Evolutionary conservation across 208 protist species (phyloP).

Genomic region (Vickermania ingenoplastis): DNA sequence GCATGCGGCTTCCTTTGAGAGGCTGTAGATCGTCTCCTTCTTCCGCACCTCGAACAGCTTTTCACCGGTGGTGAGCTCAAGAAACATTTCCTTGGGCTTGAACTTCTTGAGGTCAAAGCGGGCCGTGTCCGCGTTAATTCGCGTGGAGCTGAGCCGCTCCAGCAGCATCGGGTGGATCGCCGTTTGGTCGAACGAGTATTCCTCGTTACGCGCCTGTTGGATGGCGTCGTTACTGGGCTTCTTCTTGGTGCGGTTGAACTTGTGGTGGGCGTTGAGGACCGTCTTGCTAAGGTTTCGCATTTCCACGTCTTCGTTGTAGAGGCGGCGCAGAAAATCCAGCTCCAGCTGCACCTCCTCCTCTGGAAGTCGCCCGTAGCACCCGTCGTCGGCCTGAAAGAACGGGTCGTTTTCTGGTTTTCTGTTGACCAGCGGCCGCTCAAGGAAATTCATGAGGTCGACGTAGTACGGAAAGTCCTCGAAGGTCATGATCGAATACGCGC

Average conservation of each 20-base stretch:
- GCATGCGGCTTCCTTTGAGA: slow-evolving; percentile 11
- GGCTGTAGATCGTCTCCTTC: slow-evolving; percentile 52
- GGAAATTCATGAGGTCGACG: slow-evolving; percentile 82
- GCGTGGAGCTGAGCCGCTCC: slow-evolving; percentile 34
- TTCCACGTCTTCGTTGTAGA: slow-evolving; percentile 60
- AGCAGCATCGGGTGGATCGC: slow-evolving; percentile 81
- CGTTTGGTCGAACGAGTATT: slow-evolving; percentile 72
- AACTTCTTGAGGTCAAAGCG: slow-evolving; percentile 67
- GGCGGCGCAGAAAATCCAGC: slow-evolving; percentile 66
- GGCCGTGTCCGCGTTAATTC: slow-evolving; percentile 52
- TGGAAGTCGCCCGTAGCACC: slow-evolving; percentile 81
- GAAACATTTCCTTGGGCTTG: slow-evolving; percentile 74
- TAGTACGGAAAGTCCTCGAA: slow-evolving; percentile 95
- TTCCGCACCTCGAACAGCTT: slow-evolving; percentile 60
- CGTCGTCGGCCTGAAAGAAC: slow-evolving; percentile 74
- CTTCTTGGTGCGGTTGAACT: slow-evolving; percentile 84
- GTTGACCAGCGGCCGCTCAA: slow-evolving; percentile 65
- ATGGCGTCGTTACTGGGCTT: slow-evolving; percentile 86
- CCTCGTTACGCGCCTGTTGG: slow-evolving; percentile 59
- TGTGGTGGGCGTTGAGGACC: slow-evolving; percentile 81
- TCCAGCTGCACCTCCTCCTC: slow-evolving; percentile 83
- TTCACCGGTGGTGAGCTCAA: slow-evolving; percentile 73
- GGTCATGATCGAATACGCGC: slow-evolving; percentile 93
- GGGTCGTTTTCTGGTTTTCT: slow-evolving; percentile 38
- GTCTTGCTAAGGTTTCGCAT: slow-evolving; percentile 71